Evolutionary conservation across 345 rosid species (phyloP), one percentile per base, ranked within the genome.

Genomic region (Rhizophora mangle): DNA sequence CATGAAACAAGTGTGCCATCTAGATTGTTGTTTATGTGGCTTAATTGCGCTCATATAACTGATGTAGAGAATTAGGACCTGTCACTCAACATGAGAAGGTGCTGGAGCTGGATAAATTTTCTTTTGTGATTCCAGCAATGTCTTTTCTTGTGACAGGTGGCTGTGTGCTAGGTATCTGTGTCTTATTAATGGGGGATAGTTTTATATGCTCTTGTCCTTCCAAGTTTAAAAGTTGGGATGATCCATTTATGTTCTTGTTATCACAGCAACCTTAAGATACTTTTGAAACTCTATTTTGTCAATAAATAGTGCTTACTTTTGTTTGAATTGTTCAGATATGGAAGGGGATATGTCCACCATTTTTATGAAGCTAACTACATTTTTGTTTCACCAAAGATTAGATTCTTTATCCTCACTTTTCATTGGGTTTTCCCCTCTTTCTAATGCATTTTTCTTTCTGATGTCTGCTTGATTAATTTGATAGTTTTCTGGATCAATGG

Each of bases 401-500:
- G 29, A 56, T 21, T 43, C 49, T 16, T 11, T 24, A 56, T 56
- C 29, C 29, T 24, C 2, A 24, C 24, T 56, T 24, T n/a, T 56
- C 30, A 56, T 56, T 27, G 27, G 26, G 26, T 43, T 56, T 9
- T 4, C 29, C 16, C 29, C 5, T 9, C 26, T 24, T 21, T 56
- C 60, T 21, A 56, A 21, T 56, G 11, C 18, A 56, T 56, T 56
- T 56, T 56, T 24, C 49, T 27, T 29, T 75, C 47, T 62, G 29
- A 16, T 37, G 15, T 51, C 31, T 49, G 51, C 39, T 47, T 29
- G 46, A 31, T 30, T 18, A 71, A 60, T 61, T 51, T 55, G 69
- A 71, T 30, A 68, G 76, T 47, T 31, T 46, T 68, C 59, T 53
- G 64, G 47, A 59, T 26, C 52, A 49, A 72, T 72, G 81, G 67